These are phyloP conservation scores for Bacidia gigantensis DNA, from an alignment of 495 filamentous ascomycete genomes.

Conservation along the genomic window DNA sequence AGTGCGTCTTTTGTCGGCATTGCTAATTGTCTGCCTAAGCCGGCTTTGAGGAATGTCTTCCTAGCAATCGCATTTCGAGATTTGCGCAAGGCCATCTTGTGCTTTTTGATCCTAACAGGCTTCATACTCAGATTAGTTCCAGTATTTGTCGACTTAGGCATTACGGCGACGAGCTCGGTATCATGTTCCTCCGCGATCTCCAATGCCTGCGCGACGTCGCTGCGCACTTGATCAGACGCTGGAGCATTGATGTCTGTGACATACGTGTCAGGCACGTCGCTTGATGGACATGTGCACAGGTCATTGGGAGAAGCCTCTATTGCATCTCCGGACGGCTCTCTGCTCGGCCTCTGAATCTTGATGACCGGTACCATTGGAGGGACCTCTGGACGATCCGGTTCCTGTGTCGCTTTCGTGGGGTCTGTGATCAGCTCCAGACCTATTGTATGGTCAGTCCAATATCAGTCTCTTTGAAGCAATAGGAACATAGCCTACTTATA, in stretches of 20 bases:
- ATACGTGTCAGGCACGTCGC: no score
- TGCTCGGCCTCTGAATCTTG: conserved; percentile 3
- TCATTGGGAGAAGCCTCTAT: background rate
- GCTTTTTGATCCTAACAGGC: conserved; percentile 4
- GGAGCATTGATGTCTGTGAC: background rate
- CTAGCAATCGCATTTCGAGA: conserved; percentile 11
- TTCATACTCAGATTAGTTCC: background rate
- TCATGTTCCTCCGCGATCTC: background rate
- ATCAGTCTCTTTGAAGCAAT: background rate
- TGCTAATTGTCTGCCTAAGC: conserved; percentile 16
- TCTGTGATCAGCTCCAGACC: background rate
- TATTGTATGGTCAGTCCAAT: background rate
- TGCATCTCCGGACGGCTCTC: no score
- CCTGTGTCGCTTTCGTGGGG: background rate
- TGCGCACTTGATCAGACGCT: background rate
- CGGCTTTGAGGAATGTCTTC: conserved; percentile 13
- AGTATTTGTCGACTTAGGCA: conserved; percentile 2
- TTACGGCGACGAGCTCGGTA: background rate
- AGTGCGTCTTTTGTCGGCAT: conserved; percentile 16
- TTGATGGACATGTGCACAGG: background rate
- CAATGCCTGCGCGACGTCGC: background rate
- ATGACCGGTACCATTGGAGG: background rate
- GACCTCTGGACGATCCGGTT: background rate
- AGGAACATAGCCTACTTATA: background rate
- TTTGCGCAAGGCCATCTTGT: conserved; percentile 13